Base-by-base conservation (phyloP, 805 yeast genomes). In the Saccharomycodes ludwigii region DNA sequence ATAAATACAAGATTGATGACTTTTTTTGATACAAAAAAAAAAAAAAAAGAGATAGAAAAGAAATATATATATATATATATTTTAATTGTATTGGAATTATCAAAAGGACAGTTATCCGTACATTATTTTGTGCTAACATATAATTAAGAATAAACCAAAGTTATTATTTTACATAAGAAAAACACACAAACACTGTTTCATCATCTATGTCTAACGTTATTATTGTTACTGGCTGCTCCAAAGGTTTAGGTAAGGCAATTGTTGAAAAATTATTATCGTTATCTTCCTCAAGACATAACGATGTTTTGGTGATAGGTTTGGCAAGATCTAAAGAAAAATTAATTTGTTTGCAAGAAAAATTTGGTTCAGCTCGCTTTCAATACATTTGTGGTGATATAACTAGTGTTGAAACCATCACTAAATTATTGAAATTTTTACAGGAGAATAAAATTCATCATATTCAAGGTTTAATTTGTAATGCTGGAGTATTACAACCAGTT, bases 401-500 rank as follows among this genome's bases (percentile, higher is more conserved):
- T 0, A 63, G 69, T 11, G 52, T 55, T 2, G 37, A 40, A 1
- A 54, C 60, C 0, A 45, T 65, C 5, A 5, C 12, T 5, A 14
- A 24, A 14, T 31, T 26, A 2, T 26, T 42, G 11, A 38, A 48
- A 3, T 38, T 47, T 4, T 61, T 74, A 1, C 56, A 80, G 9
- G 48, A 55, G 0, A 30, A 52, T 12, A 40, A 46, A 4, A 59
- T 57, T 31, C 75, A 68, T 47, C 83, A 84, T 2, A 55, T 84
- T 24, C 73, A 80, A 47, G 66, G 81, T 1, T 46, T 81, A 12
- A 63, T 83, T 25, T 76, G 82, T 21, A 82, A 83, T 52, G 94
- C 94, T 2, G 94, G 94, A 5, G 72, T 77, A 0, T 59, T 91
- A 38, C 85, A 73, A 15, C 95, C 95, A 0, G 94, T 88, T 4